Evolutionary conservation across 2,329 filamentous ascomycete species (phyloP).

Genomic region (Sarocladium oryzae): DNA sequence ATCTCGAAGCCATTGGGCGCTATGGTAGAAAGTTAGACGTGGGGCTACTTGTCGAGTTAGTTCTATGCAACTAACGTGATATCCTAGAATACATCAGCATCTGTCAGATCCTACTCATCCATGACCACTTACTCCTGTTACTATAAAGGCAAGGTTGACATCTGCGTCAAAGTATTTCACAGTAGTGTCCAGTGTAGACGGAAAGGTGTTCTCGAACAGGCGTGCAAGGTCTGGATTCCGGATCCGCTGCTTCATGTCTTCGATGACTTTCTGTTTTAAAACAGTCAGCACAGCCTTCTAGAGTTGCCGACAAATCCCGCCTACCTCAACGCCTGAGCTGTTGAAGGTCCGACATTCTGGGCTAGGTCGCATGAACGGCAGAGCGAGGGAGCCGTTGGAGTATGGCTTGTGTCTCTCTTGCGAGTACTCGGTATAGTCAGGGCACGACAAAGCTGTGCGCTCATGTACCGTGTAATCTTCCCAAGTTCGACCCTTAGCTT

Average conservation of each 20-base stretch:
- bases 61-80: conserved; percentile 67
- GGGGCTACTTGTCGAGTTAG: not conserved
- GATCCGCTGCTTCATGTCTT: conserved; percentile 21
- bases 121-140: conserved; percentile 65
- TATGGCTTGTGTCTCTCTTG: conserved; percentile 55
- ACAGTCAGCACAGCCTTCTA: too few species aligned
- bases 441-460: conserved; percentile 18
- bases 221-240: conserved; percentile 63
- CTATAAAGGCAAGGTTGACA: conserved; percentile 63
- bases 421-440: conserved; percentile 29
- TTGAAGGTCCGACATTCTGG: conserved; percentile 74
- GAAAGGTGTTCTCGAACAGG: conserved; percentile 66
- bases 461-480: not conserved
- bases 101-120: too few species aligned
- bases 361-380: conserved; percentile 75
- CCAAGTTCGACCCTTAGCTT: not conserved
- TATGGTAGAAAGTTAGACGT: conserved; percentile 49
- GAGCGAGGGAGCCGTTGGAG: conserved; percentile 66
- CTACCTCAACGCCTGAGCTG: conserved; percentile 9
- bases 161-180: conserved; percentile 39
- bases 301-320: not conserved
- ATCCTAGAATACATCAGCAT: too few species aligned
- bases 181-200: conserved; percentile 70
- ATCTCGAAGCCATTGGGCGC: conserved; percentile 90
- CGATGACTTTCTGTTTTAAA: conserved; percentile 31